Conservation (phyloP, 371 early-diverging fungal species). For the Gilbertella persicaria region DNA sequence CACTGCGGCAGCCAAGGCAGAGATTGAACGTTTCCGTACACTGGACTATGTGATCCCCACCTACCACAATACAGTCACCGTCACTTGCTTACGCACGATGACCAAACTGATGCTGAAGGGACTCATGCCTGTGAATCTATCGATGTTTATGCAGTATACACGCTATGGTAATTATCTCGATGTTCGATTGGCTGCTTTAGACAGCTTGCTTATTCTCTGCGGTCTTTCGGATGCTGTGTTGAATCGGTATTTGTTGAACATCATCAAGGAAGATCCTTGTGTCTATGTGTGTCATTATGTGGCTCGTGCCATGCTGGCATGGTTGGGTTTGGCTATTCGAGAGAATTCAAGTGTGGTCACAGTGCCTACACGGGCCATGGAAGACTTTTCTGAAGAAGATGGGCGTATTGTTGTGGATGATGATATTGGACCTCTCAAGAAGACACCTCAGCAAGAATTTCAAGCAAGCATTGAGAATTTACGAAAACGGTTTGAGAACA, state of each 20-base stretch:
- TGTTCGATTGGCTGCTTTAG: slow-evolving; percentile 68
- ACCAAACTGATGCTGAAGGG: slow-evolving; percentile 62
- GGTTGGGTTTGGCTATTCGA: slow-evolving; percentile 55
- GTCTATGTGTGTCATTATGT: slow-evolving; percentile 56
- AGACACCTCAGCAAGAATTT: slow-evolving; percentile 36
- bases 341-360: slow-evolving; percentile 20
- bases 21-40: slow-evolving; percentile 79
- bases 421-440: slow-evolving; percentile 18
- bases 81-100: slow-evolving; percentile 62
- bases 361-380: slow-evolving; percentile 19
- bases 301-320: slow-evolving; percentile 45
- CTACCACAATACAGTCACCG: slow-evolving; percentile 84
- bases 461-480: slow-evolving; percentile 34
- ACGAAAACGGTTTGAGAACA: slow-evolving; percentile 39
- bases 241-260: slow-evolving; percentile 52
- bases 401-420: slow-evolving; percentile 41
- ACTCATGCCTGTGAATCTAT: slow-evolving; percentile 65
- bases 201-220: slow-evolving; percentile 64
- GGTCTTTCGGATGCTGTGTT: slow-evolving; percentile 53
- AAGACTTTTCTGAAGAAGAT: slow-evolving; percentile 56
- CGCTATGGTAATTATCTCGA: slow-evolving; percentile 65
- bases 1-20: slow-evolving; percentile 59
- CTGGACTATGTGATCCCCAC: slow-evolving; percentile 84
- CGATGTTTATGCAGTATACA: slow-evolving; percentile 64
- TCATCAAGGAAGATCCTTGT: slow-evolving; percentile 64